Base-by-base conservation (phyloP, 257 asterid species). In the Plantago elongata region DNA sequence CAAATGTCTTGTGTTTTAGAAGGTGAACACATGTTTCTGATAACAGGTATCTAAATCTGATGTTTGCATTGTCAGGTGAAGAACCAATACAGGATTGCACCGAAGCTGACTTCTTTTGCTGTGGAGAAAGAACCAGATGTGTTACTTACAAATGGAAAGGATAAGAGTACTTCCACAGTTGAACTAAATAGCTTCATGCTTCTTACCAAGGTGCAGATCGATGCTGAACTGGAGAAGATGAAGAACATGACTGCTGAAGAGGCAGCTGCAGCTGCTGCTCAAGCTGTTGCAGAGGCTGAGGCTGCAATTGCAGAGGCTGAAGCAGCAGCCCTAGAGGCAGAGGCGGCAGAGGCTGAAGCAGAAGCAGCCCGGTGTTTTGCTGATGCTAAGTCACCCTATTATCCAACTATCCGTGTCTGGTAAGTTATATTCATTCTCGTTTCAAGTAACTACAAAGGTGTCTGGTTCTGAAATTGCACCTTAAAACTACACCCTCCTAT, bases 271-370 rank as follows among this genome's bases (percentile, higher is more conserved):
- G 95, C 83, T 58, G 95, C 96, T 64, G 95, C 95, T 57, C 77
- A 69, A 71, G 98, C 96, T 45, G 88, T 85, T 61, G 96, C 89
- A 13, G 95, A 90, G 64, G 98, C 98, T 11, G 98, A 90, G 68
- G 95, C 85, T 65, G 95, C 94, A 11, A 75, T 84, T 68, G 94
- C 89, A 5, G 96, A 82, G 67, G 98, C 98, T 63, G 95, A 88
- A 71, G 72, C 72, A 10, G 98, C 96, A 9, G 94, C 87, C 47
- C 80, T 75, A 75, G 98, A 85, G 80, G 98, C 98, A 11, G 96
- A 90, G 81, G 91, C 79, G 69, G 96, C 96, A 0, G 98, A 90
- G 69, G 96, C 90, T 0, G 95, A 87, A 75, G 96, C 96, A 15
- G 96, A 85, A 76, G 95, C 93, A 9, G 90, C 96, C 13, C 80